Conservation (phyloP, 306 rosid species). For the Vachellia collinsii region DNA sequence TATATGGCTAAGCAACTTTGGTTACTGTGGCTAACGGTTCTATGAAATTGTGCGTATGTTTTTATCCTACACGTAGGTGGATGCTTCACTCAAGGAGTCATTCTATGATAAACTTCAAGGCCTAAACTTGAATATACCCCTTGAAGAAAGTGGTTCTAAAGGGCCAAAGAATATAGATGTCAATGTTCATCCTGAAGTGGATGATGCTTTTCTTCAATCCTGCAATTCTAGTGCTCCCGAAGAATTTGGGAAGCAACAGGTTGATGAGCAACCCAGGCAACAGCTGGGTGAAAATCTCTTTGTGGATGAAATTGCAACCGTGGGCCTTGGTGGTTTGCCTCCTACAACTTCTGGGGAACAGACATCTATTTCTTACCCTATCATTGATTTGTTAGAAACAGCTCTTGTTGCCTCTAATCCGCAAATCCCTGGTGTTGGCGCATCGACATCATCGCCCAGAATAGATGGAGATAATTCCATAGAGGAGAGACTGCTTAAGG, state of each 20-base stretch:
- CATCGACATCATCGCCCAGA: slow-evolving; percentile 40
- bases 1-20: background rate
- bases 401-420: slow-evolving; percentile 29
- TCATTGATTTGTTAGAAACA: slow-evolving; percentile 44
- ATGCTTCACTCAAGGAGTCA: slow-evolving; percentile 55
- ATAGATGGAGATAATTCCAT: slow-evolving; percentile 34
- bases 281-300: slow-evolving; percentile 45
- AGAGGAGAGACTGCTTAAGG: slow-evolving; percentile 76
- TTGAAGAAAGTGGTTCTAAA: slow-evolving; percentile 35
- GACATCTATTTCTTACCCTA: slow-evolving; percentile 53
- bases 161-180: slow-evolving; percentile 51
- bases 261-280: slow-evolving; percentile 37
- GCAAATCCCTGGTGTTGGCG: slow-evolving; percentile 32
- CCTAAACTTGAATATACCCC: slow-evolving; percentile 69
- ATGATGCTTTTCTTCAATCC: slow-evolving; percentile 41
- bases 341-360: slow-evolving; percentile 35
- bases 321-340: slow-evolving; percentile 40
- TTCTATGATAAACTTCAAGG: slow-evolving; percentile 49
- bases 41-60: background rate
- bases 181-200: slow-evolving; percentile 48
- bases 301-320: slow-evolving; percentile 51
- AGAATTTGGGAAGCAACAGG: slow-evolving; percentile 43
- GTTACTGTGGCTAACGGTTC: slow-evolving; percentile 14
- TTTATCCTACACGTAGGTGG: slow-evolving; percentile 61
- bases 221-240: slow-evolving; percentile 26